Evolutionary conservation across 768 basidiomycete genomes (phyloP), one percentile per base, ranked within the genome.

Genomic region (Trametes meyenii): DNA sequence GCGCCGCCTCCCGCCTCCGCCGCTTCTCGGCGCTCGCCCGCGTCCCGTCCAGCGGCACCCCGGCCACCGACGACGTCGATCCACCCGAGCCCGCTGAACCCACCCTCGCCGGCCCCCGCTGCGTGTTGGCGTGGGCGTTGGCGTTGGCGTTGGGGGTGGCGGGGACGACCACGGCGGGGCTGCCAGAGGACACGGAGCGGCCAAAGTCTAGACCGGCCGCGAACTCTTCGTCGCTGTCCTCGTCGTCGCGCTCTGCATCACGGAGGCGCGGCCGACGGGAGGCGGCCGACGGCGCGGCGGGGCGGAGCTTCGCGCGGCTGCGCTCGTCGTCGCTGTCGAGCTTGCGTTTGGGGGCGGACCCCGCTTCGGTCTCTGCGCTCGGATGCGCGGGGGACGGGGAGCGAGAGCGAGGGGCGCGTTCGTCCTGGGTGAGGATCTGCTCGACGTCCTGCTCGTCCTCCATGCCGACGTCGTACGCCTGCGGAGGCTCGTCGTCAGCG

Each of bases 261-360:
- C 23, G 8, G 10, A 35, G 26, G n/a, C 50, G 19, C 36, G 21
- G 42, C 36, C 26, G 43, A 23, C 5, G 35, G 7, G 26, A 19
- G 4, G 44, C 38, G 7, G 55, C 8, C 7, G n/a, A 16, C 13
- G 46, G 26, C 8, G 14, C 35, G 17, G 29, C 11, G 3, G 45
- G 19, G 3, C 58, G 60, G 1, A 64, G 48, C 26, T 36, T 62
- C 29, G 23, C 19, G 16, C 40, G 50, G 21, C 23, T 46, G n/a
- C 58, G 63, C 59, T 60, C 35, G 57, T 67, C 66, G 53, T 67
- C 66, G 50, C 61, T 65, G 36, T 67, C 67, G 11, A 67, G 52
- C 33, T 62, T 57, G 29, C 29, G 29, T 33, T 33, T 8, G 29
- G 4, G 29, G 29, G 3, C 29, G 3, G 29, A 8, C 29, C 29